Conservation (phyloP, 768 basidiomycete genomes). For the Termitomyces sp. region DNA sequence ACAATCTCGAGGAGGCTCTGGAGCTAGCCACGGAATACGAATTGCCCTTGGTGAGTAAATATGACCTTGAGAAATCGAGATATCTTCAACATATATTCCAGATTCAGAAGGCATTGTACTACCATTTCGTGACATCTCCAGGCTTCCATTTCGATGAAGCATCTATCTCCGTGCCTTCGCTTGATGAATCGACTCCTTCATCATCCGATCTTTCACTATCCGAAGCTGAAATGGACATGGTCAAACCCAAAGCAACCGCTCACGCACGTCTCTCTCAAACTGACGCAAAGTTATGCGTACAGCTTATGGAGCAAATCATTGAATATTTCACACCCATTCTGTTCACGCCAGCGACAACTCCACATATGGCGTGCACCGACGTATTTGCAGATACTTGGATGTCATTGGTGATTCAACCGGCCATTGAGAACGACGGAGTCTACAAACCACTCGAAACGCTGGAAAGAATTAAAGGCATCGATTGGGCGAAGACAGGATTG, state of each 20-base stretch:
- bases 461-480: constrained; percentile 48
- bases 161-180: background rate
- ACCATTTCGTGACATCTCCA: constrained; percentile 48
- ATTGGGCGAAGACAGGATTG: constrained; percentile 56
- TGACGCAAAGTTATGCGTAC: constrained; percentile 35
- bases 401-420: constrained; percentile 61
- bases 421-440: constrained; percentile 55
- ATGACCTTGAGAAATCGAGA: background rate
- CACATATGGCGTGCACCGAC: constrained; percentile 73
- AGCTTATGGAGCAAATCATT: constrained; percentile 52
- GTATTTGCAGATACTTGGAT: constrained; percentile 71
- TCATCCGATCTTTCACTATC: constrained; percentile 2
- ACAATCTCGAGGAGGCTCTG: constrained; percentile 49
- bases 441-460: constrained; percentile 72
- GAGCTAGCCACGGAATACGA: constrained; percentile 42
- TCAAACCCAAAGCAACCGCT: background rate
- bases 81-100: constrained; percentile 15
- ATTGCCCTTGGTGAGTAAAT: constrained; percentile 42
- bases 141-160: constrained; percentile 6
- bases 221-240: constrained; percentile 4
- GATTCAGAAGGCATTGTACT: constrained; percentile 61
- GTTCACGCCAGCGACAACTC: constrained; percentile 65
- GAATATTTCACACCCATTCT: constrained; percentile 66
- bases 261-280: constrained; percentile 20
- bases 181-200: background rate